Evolutionary conservation across 2,329 filamentous ascomycete species (phyloP).

Genomic region (Arthroderma sp.): DNA sequence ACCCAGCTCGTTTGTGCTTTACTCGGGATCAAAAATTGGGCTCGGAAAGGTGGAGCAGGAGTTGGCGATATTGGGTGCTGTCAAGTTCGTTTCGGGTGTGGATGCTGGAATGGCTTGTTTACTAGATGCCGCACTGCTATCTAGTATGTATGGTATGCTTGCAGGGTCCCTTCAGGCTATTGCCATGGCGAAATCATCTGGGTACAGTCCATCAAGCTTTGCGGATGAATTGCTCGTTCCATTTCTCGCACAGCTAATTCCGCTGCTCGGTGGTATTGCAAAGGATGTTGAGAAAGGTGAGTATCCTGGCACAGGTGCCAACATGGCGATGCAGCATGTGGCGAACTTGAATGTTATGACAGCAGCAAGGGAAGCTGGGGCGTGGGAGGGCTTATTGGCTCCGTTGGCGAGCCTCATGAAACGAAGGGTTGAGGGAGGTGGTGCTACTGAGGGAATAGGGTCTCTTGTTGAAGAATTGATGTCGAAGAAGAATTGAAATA

Average conservation of each 20-base stretch:
- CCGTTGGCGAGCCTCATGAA: neutral
- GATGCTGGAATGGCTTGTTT: conserved; percentile 1
- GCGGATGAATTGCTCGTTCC: neutral
- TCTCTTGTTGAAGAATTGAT: neutral
- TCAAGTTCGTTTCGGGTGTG: neutral
- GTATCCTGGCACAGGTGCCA: neutral
- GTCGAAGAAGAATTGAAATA: neutral
- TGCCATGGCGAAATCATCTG: neutral
- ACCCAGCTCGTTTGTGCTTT: neutral
- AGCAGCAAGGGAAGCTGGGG: neutral
- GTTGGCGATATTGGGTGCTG: neutral
- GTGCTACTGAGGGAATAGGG: neutral
- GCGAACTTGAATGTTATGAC: neutral
- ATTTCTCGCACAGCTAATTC: too few species aligned
- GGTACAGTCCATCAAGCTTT: neutral
- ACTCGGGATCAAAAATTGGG: neutral
- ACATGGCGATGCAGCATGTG: neutral
- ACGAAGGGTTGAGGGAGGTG: neutral
- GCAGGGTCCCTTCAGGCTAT: conserved; percentile 1
- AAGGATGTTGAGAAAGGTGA: neutral
- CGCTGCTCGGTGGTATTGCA: too few species aligned
- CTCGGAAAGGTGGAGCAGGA: neutral
- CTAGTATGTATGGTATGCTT: conserved; percentile 4
- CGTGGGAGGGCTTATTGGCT: neutral
- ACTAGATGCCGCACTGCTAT: conserved; percentile 1